A percentile compares a stretch with the other conserved stretches of the same genome.
These are phyloP conservation scores for Flammula alnicola DNA, from an alignment of 1,284 basidiomycete species.

Conservation along the genomic window DNA sequence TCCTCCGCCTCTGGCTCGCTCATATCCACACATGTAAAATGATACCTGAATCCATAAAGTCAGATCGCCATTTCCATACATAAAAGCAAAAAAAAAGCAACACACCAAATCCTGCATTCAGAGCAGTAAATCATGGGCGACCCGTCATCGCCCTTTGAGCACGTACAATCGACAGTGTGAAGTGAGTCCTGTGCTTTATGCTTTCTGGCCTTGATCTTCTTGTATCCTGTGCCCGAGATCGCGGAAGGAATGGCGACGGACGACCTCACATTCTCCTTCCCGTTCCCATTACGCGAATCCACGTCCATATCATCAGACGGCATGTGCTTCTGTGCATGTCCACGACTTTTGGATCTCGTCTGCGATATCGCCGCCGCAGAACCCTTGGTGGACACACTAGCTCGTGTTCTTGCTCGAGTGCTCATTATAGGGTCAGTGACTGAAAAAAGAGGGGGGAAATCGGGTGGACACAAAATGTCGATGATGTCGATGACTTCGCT, in stretches of 20 bases:
- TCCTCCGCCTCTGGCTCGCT: slow-evolving; percentile 68
- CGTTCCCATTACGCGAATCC: slow-evolving; percentile 14
- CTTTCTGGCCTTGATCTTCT: slow-evolving; percentile 25
- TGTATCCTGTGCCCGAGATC: slow-evolving; percentile 3
- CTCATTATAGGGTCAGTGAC: slow-evolving; percentile 44
- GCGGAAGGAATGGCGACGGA: slow-evolving; percentile 2
- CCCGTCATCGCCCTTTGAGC: slow-evolving; percentile 70
- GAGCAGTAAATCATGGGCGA: slow-evolving; percentile 82
- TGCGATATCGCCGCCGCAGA: slow-evolving; percentile 19
- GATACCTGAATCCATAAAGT: slow-evolving; percentile 58
- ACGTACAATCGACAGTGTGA: slow-evolving; percentile 55
- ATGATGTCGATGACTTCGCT: slow-evolving; percentile 13
- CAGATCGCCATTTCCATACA: slow-evolving; percentile 2
- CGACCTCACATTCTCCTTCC: slow-evolving; percentile 16
- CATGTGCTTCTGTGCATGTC: background rate
- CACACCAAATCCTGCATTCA: slow-evolving; percentile 74
- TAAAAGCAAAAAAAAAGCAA: slow-evolving; percentile 29
- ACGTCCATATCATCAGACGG: slow-evolving; percentile 22
- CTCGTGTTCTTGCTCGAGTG: slow-evolving; percentile 47
- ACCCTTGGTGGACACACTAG: slow-evolving; percentile 22
- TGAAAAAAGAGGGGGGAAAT: slow-evolving; percentile 5
- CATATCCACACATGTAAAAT: slow-evolving; percentile 71
- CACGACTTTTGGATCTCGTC: slow-evolving; percentile 13
- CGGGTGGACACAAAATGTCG: slow-evolving; percentile 16
- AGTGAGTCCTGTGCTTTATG: slow-evolving; percentile 18